Percentiles rank a stretch among this genome's conserved stretches.
Conservation (phyloP, 1,139 yeast species). For the Candida sp. region DNA sequence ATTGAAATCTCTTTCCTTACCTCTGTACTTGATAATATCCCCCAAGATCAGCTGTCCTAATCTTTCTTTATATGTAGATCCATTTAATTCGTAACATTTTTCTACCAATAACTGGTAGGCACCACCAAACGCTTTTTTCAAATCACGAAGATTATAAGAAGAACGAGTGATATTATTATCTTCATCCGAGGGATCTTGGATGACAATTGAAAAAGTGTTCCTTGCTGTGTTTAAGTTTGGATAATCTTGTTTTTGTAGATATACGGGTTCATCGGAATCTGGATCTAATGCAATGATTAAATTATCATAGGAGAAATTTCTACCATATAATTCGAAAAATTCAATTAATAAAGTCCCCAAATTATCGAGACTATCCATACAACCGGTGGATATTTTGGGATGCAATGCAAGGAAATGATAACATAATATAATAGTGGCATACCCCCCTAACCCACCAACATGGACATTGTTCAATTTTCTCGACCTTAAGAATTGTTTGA, state of each 20-base stretch:
- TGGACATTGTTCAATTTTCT: slow-evolving; percentile 88
- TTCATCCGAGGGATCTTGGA: slow-evolving; percentile 89
- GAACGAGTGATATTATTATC: slow-evolving; percentile 83
- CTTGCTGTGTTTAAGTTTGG: slow-evolving; percentile 52
- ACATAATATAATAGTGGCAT: slow-evolving; percentile 83
- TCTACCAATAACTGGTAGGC: slow-evolving; percentile 81
- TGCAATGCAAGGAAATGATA: slow-evolving; percentile 80
- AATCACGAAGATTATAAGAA: slow-evolving; percentile 74
- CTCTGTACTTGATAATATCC: slow-evolving; percentile 72
- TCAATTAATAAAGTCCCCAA: slow-evolving; percentile 88
- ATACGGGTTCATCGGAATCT: slow-evolving; percentile 46
- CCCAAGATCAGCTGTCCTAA: slow-evolving; percentile 77
- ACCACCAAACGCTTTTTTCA: slow-evolving; percentile 87
- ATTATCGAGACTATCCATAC: slow-evolving; percentile 69
- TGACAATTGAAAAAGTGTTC: slow-evolving; percentile 65
- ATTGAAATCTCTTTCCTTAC: slow-evolving; percentile 73
- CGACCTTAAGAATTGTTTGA: slow-evolving; percentile 83
- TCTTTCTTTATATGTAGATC: slow-evolving; percentile 65
- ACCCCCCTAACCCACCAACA: slow-evolving; percentile 96
- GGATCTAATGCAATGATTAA: slow-evolving; percentile 63
- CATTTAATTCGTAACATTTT: slow-evolving; percentile 56
- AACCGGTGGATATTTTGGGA: slow-evolving; percentile 69
- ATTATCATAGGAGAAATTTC: slow-evolving; percentile 82
- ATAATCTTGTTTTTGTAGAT: slow-evolving; percentile 55
- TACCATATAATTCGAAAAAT: slow-evolving; percentile 93